Evolutionary conservation across 2,329 filamentous ascomycete genomes (phyloP).

Genomic region (Chrysosphaeria jannelii): DNA sequence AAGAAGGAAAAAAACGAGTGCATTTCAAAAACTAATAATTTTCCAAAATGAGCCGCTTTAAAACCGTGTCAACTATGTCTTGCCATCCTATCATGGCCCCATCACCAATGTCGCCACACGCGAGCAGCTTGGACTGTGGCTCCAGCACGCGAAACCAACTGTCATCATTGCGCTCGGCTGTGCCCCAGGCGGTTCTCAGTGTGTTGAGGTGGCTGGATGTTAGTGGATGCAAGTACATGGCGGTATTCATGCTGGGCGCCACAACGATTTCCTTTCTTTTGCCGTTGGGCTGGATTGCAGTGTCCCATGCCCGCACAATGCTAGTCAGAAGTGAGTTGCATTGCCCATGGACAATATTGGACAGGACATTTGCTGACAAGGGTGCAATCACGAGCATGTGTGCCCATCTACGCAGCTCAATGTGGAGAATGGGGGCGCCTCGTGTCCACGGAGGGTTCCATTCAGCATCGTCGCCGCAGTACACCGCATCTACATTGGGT

Average conservation of each 20-base stretch:
- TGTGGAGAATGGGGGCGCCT: constrained; percentile 60
- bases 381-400: constrained; percentile 56
- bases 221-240: constrained; percentile 70
- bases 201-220: constrained; percentile 40
- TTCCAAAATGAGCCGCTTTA: constrained; percentile 15
- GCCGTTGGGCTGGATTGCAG: constrained; percentile 19
- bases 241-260: constrained; percentile 51
- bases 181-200: constrained; percentile 31
- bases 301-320: constrained; percentile 72
- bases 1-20: too few relatives aligned
- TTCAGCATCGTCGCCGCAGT: constrained; percentile 74
- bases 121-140: constrained; percentile 47
- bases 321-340: constrained; percentile 45
- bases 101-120: constrained; percentile 57
- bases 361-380: constrained; percentile 57
- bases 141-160: constrained; percentile 39
- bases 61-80: constrained; percentile 36
- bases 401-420: constrained; percentile 56
- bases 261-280: constrained; percentile 50
- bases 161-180: background rate
- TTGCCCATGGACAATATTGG: constrained; percentile 51
- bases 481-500: constrained; percentile 51
- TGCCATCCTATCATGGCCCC: constrained; percentile 66
- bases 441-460: constrained; percentile 38
- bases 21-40: constrained; percentile 1